phyloP scores from a whole-genome alignment of 345 rosid genomes.

The Melastoma malabathricum region DNA sequence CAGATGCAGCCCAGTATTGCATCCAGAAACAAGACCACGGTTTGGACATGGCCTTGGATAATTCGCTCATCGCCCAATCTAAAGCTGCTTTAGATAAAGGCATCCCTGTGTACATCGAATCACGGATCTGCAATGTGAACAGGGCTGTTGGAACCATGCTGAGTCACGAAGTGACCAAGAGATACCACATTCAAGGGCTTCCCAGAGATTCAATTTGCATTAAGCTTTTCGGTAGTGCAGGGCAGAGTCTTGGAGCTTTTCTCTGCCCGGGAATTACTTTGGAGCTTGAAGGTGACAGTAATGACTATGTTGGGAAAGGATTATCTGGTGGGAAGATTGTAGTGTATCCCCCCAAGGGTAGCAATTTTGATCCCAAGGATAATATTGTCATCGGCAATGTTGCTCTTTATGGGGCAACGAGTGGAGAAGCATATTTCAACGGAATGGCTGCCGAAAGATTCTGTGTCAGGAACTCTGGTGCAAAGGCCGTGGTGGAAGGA shows the following conservation, averaged over 20 bases:
- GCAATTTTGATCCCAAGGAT: conserved; percentile 89
- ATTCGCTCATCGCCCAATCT: conserved; percentile 50
- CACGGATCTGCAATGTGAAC: conserved; percentile 74
- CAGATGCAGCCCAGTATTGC: conserved; percentile 89
- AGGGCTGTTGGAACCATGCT: conserved; percentile 99
- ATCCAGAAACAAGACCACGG: conserved; percentile 94
- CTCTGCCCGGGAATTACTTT: conserved; percentile 77
- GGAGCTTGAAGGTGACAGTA: conserved; percentile 95
- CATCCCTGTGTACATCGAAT: conserved; percentile 74
- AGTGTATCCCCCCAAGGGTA: conserved; percentile 89
- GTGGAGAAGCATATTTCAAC: conserved; percentile 87
- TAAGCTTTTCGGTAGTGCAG: conserved; percentile 91
- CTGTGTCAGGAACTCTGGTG: conserved; percentile 98
- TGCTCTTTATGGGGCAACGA: conserved; percentile 88
- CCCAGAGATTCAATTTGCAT: conserved; percentile 74
- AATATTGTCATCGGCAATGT: conserved; percentile 95
- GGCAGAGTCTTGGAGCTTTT: conserved; percentile 97
- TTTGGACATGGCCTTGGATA: conserved; percentile 89
- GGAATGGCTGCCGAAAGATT: conserved; percentile 99
- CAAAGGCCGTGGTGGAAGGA: conserved; percentile 96
- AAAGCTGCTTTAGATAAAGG: conserved; percentile 64
- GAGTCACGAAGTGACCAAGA: conserved; percentile 96
- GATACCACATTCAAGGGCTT: conserved; percentile 69
- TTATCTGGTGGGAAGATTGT: conserved; percentile 92
- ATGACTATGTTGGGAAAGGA: conserved; percentile 97